Evolutionary conservation across 106 monocot species (phyloP).

Genomic region (Ottelia alismoides): DNA sequence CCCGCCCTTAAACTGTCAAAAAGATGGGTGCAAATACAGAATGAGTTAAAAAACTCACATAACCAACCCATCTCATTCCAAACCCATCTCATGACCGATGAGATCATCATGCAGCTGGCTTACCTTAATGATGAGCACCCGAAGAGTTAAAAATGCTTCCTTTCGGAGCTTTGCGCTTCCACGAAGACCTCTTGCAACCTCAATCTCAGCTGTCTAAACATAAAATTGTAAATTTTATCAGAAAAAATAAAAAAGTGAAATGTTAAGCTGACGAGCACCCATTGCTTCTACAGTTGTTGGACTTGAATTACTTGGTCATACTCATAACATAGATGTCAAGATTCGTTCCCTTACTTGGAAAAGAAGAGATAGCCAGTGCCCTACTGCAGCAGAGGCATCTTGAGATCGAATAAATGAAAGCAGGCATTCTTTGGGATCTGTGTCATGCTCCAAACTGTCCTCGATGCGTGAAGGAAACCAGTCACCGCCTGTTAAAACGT

Average conservation of each 20-base stretch:
- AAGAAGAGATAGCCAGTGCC: conserved; percentile 93
- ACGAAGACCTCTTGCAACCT: conserved; percentile 68
- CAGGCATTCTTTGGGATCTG: conserved; percentile 55
- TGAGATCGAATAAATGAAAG: conserved; percentile 77
- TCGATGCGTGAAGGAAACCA: conserved; percentile 2
- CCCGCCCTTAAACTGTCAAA: no score
- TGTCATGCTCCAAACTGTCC: conserved; percentile 3
- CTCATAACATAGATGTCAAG: no score
- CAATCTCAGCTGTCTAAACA: conserved; percentile 75
- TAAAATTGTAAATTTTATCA: no score
- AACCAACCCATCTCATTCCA: no score
- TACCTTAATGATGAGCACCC: conserved; percentile 79
- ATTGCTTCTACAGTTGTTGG: no score
- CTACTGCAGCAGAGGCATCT: conserved; percentile 85
- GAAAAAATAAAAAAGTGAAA: no score
- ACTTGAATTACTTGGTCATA: no score
- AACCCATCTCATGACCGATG: no score
- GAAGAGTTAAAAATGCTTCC: conserved; percentile 79
- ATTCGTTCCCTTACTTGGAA: conserved; percentile 81
- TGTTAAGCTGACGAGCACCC: no score
- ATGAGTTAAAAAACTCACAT: no score
- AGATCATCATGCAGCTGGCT: not conserved
- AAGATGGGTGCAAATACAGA: no score
- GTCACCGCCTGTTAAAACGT: conserved; percentile 3
- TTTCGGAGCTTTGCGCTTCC: conserved; percentile 70